Conservation (phyloP, 2,329 filamentous ascomycete genomes). For the Aspergillus phoenicis region DNA sequence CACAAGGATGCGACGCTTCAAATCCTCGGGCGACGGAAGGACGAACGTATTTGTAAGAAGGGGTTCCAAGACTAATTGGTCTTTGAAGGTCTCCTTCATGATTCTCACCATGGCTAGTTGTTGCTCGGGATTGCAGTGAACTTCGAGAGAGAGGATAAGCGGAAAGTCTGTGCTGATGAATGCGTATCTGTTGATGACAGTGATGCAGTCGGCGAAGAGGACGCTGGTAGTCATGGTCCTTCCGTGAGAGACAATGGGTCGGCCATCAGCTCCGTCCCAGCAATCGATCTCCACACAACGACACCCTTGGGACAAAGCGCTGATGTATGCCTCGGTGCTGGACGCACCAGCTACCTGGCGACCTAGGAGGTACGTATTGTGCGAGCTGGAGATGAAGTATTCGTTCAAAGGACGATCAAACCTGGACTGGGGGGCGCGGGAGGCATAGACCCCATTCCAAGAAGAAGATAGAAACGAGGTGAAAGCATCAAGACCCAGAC, state of each 20-base stretch:
- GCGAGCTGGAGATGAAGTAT: constrained; percentile 97
- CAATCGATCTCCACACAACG: constrained; percentile 97
- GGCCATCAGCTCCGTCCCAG: constrained; percentile 89
- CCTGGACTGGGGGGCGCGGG: constrained; percentile 61
- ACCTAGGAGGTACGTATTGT: constrained; percentile 95
- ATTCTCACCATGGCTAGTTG: constrained; percentile 87
- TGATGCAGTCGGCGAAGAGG: constrained; percentile 87
- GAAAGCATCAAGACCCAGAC: constrained; percentile 78
- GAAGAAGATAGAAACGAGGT: constrained; percentile 75
- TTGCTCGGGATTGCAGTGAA: constrained; percentile 83
- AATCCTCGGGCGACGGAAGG: constrained; percentile 81
- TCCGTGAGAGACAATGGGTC: constrained; percentile 88
- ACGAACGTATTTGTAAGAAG: constrained; percentile 67
- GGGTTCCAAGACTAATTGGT: constrained; percentile 75
- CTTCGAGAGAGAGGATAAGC: constrained; percentile 91
- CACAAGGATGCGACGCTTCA: constrained; percentile 81
- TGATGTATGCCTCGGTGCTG: constrained; percentile 93
- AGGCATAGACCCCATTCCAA: constrained; percentile 68
- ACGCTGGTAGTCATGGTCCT: constrained; percentile 86
- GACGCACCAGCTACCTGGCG: constrained; percentile 87
- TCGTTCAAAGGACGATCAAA: constrained; percentile 89
- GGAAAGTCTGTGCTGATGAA: constrained; percentile 87
- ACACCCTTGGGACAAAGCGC: constrained; percentile 82
- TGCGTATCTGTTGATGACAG: constrained; percentile 90
- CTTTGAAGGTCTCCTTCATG: constrained; percentile 80